These are phyloP conservation scores for Amanita muscaria DNA, from an alignment of 768 basidiomycete genomes.

Conservation along the genomic window DNA sequence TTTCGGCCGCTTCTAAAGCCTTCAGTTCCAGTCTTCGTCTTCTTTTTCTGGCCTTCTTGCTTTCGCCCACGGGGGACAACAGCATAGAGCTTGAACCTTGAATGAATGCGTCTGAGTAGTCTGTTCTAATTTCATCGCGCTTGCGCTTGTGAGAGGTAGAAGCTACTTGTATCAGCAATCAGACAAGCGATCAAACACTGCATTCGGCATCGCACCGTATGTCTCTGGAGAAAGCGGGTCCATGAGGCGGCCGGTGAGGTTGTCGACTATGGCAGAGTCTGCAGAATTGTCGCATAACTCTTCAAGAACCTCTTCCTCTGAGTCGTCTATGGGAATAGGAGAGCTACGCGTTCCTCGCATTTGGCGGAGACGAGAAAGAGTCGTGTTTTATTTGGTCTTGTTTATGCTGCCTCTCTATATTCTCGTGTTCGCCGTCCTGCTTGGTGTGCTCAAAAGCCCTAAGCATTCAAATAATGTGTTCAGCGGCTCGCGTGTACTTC, in stretches of 20 bases:
- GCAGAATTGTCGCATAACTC: conserved; percentile 18
- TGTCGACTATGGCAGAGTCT: not conserved
- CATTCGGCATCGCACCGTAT: no score
- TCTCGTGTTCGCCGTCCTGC: conserved; percentile 22
- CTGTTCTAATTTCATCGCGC: not conserved
- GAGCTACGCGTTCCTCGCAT: conserved; percentile 17
- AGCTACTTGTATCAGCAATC: not conserved
- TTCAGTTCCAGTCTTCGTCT: conserved; percentile 29
- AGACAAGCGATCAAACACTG: not conserved
- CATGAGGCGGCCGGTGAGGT: conserved; percentile 5
- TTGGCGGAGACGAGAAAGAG: not conserved
- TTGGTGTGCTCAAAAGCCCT: conserved; percentile 25
- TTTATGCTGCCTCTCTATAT: conserved; percentile 15
- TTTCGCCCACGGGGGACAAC: conserved; percentile 11
- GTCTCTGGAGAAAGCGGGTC: not conserved
- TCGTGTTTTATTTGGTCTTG: not conserved
- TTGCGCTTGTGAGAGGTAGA: not conserved
- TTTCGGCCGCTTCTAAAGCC: conserved; percentile 18
- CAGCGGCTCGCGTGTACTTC: conserved; percentile 32
- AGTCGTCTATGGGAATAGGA: conserved; percentile 32
- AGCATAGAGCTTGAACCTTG: not conserved
- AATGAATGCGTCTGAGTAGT: not conserved
- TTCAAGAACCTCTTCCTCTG: conserved; percentile 30
- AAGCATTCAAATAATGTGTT: conserved; percentile 20
- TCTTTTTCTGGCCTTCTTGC: conserved; percentile 35